Conservation (phyloP, 1,284 basidiomycete species). For the Psilocybe mexicana region DNA sequence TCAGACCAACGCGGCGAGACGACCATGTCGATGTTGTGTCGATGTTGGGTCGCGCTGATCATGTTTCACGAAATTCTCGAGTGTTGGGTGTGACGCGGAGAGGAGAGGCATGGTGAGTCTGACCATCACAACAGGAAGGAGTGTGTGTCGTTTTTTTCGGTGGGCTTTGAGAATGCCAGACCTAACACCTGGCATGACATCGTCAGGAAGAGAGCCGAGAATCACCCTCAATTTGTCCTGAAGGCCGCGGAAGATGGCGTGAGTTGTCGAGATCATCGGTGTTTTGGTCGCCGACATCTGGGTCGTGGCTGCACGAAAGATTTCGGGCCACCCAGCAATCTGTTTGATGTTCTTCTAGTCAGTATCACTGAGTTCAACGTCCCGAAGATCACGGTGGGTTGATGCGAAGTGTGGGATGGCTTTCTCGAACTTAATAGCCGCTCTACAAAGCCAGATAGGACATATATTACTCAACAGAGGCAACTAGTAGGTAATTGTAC, state of each 20-base stretch:
- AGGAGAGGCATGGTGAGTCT: too few relatives aligned
- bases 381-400: constrained; percentile 15
- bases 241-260: constrained; percentile 27
- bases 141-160: too few relatives aligned
- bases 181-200: constrained; percentile 3
- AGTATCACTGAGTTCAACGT: constrained; percentile 12
- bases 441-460: constrained; percentile 11
- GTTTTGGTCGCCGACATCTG: constrained; percentile 29
- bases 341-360: constrained; percentile 25
- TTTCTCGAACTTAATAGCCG: constrained; percentile 19
- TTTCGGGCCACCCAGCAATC: constrained; percentile 26
- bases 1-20: too few relatives aligned
- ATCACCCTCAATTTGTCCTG: constrained; percentile 23
- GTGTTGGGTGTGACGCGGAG: too few relatives aligned
- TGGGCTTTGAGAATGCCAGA: constrained; percentile 25
- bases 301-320: constrained; percentile 24
- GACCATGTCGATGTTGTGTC: too few relatives aligned
- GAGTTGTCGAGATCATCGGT: constrained; percentile 25
- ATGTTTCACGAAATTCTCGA: too few relatives aligned
- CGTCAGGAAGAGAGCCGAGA: constrained; percentile 17
- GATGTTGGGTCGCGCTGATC: too few relatives aligned
- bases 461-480: background rate
- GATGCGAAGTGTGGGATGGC: constrained; percentile 18
- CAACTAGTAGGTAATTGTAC: constrained; percentile 5
- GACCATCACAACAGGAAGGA: too few relatives aligned